Base-by-base conservation (phyloP, 2,329 filamentous ascomycete species). In the Phialophora expanda region DNA sequence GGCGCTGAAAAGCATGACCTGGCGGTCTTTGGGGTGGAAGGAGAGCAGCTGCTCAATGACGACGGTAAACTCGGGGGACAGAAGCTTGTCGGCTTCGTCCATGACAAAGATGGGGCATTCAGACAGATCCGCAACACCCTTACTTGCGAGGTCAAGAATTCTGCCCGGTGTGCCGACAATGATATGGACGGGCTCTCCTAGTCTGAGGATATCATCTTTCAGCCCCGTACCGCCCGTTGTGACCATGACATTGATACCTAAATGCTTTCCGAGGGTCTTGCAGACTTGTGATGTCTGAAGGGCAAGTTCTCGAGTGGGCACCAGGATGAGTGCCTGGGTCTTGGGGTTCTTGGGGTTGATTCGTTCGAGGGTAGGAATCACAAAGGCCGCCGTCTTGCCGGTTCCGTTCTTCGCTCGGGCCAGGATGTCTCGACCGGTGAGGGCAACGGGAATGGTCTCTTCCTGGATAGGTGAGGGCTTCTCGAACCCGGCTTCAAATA, bases 391-490 rank as follows among this genome's bases (percentile, higher is more conserved):
- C 9, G 95, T 99, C 83, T 99, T 99, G 77, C 95, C 95, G 44
- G 95, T 99, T 70, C 95, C 95, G 79, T 99, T 99, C 84, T 99
- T 99, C 72, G 95, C 95, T 80, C 95, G 88, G 66, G 95, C 95
- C 70, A 99, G 86, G 74, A 99, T 93, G 77, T 99, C 95, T 80
- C 94, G 88, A 64, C 95, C 95, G 56, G 94, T 96, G 64, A 99
- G 86, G 58, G 95, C 95, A 71, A 99, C 94, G 56, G 95, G 95
- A 75, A 99, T 97, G 62, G 95, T 93, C 82, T 98, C 95, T 89
- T 99, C 95, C 87, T 99, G 95, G 74, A 99, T 99, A 11, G 95
- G 95, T 64, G 95, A 99, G 17, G 95, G 95, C 82, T 96, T 97
- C 79, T 99, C 95, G 79, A 97, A 99, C 70, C 95, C 95, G 73